A percentile compares a stretch with the other conserved stretches of the same genome.
phyloP scores from a whole-genome alignment of 2,329 filamentous ascomycete species.

The Penicillium hordei region DNA sequence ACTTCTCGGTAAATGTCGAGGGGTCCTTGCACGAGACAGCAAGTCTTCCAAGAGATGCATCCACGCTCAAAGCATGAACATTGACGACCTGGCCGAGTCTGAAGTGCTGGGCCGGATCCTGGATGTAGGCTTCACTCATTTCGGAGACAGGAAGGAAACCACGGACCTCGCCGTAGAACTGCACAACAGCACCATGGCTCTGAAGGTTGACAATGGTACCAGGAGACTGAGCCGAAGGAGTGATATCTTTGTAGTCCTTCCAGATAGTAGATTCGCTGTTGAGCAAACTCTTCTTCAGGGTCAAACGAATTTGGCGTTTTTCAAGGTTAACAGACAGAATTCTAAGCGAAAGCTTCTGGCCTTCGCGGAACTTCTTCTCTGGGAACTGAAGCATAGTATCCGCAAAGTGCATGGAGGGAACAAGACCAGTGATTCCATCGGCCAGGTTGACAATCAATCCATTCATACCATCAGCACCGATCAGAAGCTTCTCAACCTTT shows the following conservation, averaged over 20 bases:
- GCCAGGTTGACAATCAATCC: constrained; percentile 81
- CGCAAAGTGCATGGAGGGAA: constrained; percentile 82
- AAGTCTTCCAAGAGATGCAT: constrained; percentile 68
- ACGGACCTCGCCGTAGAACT: constrained; percentile 81
- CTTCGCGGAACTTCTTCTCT: constrained; percentile 92
- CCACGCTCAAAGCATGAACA: constrained; percentile 80
- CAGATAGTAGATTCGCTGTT: constrained; percentile 83
- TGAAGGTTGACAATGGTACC: constrained; percentile 85
- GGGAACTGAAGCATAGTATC: constrained; percentile 87
- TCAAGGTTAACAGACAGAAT: constrained; percentile 76
- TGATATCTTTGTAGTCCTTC: constrained; percentile 72
- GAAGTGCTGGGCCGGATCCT: constrained; percentile 87
- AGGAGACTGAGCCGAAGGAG: constrained; percentile 72
- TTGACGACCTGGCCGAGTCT: constrained; percentile 85
- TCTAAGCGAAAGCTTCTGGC: constrained; percentile 77
- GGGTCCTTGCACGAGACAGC: constrained; percentile 93
- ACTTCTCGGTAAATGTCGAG: constrained; percentile 73
- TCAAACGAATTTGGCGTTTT: constrained; percentile 79
- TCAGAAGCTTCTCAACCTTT: constrained; percentile 78
- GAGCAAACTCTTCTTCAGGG: constrained; percentile 89
- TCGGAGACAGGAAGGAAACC: constrained; percentile 91
- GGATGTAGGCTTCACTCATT: constrained; percentile 97
- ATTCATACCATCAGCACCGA: constrained; percentile 73
- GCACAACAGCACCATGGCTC: constrained; percentile 77
- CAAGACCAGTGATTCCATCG: constrained; percentile 84